phyloP scores from a whole-genome alignment of 2,329 filamentous ascomycete genomes.

The Hansfordia pulvinata region DNA sequence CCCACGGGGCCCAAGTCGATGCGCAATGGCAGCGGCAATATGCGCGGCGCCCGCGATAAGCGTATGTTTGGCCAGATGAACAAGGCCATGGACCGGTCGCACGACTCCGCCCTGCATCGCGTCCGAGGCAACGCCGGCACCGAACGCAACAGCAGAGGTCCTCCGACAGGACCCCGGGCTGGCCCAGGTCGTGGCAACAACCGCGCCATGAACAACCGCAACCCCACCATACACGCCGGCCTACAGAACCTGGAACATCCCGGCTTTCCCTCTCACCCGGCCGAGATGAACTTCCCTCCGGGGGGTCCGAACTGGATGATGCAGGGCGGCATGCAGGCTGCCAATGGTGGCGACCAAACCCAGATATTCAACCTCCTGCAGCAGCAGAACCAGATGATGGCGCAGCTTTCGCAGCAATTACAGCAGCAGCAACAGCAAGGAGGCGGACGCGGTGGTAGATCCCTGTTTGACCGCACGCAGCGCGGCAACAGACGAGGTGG shows the following conservation, averaged over 20 bases:
- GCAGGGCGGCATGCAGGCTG: constrained; percentile 30
- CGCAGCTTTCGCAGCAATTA: constrained; percentile 52
- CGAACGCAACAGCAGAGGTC: constrained; percentile 63
- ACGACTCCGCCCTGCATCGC: constrained; percentile 67
- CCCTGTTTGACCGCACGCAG: constrained; percentile 65
- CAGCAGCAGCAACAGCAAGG: constrained; percentile 37
- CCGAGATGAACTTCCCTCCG: constrained; percentile 28
- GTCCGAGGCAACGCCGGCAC: constrained; percentile 59
- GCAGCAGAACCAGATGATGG: constrained; percentile 79
- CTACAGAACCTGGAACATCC: constrained; percentile 23
- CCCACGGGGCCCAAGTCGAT: constrained; percentile 92
- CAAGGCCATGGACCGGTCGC: constrained; percentile 65
- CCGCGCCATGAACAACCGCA: constrained; percentile 36
- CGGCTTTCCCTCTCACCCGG: constrained; percentile 21
- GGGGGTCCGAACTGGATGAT: constrained; percentile 33
- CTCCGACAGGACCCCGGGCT: constrained; percentile 58
- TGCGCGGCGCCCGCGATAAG: constrained; percentile 54
- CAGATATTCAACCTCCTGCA: constrained; percentile 67
- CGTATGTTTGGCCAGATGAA: constrained; percentile 77
- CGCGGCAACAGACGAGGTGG: constrained; percentile 36
- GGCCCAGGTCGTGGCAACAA: constrained; percentile 32
- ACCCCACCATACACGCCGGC: constrained; percentile 34
- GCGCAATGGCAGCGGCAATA: constrained; percentile 52
- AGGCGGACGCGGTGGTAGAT: constrained; percentile 36
- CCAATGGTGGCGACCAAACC: constrained; percentile 63